Conservation (phyloP, 176 grass and related monocot genomes). For the Aegilops longissima region DNA sequence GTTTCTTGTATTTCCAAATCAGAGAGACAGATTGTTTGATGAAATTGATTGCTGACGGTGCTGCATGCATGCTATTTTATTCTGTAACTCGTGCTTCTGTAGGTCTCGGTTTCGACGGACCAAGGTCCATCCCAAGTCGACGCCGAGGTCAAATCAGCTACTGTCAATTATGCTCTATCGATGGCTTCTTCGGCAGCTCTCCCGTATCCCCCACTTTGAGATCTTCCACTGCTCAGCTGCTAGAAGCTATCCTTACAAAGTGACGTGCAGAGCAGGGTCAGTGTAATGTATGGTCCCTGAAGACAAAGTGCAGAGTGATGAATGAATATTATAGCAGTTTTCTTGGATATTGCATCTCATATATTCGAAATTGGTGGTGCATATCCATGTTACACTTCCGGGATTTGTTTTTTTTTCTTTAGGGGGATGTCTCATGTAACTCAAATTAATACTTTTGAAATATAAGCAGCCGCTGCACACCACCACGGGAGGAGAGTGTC, state of each 20-base stretch:
- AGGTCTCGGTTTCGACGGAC: constrained; percentile 54
- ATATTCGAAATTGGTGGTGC: too few relatives aligned
- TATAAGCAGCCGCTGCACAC: too few relatives aligned
- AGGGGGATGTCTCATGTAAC: too few relatives aligned
- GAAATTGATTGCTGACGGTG: not conserved
- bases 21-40: not conserved
- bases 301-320: not conserved
- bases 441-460: too few relatives aligned
- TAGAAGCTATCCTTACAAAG: constrained; percentile 40
- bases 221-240: constrained; percentile 45
- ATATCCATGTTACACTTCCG: too few relatives aligned
- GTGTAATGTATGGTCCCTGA: not conserved
- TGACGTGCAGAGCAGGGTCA: constrained; percentile 12
- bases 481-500: too few relatives aligned
- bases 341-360: too few relatives aligned
- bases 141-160: constrained; percentile 63
- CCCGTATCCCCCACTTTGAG: constrained; percentile 77
- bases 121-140: constrained; percentile 55
- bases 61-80: not conserved
- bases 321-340: not conserved
- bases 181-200: constrained; percentile 81
- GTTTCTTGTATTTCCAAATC: too few relatives aligned
- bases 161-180: constrained; percentile 69
- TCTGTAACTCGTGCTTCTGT: constrained; percentile 11
- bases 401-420: too few relatives aligned